Conservation (phyloP, 176 grass and related monocot species). For the Paspalum vaginatum region DNA sequence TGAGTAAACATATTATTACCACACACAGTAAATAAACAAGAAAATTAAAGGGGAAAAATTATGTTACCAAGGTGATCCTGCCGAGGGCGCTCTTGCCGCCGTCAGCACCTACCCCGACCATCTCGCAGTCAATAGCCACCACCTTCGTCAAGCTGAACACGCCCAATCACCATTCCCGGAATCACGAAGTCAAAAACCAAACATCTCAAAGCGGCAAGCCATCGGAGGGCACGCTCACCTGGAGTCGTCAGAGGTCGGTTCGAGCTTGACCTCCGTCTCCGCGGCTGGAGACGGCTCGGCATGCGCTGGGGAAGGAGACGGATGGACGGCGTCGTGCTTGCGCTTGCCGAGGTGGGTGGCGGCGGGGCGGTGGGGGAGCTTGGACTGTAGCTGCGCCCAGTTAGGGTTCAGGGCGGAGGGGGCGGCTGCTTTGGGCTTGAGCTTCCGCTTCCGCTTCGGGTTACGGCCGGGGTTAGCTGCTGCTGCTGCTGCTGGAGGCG, state of each 20-base stretch:
- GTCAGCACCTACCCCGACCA: constrained; percentile 75
- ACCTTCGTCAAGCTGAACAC: constrained; percentile 69
- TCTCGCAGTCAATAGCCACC: constrained; percentile 90
- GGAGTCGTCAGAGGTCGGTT: constrained; percentile 65
- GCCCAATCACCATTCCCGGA: constrained; percentile 10
- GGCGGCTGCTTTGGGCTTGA: constrained; percentile 30
- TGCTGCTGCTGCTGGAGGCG: too few relatives aligned
- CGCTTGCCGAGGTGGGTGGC: constrained; percentile 45
- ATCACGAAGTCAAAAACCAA: constrained; percentile 25
- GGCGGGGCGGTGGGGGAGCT: constrained; percentile 53
- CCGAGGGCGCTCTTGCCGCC: constrained; percentile 80
- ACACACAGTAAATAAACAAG: background rate
- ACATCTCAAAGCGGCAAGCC: constrained; percentile 27
- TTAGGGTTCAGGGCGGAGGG: constrained; percentile 70
- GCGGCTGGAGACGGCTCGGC: constrained; percentile 26
- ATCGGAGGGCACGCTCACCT: constrained; percentile 45
- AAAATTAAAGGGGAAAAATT: constrained; percentile 5
- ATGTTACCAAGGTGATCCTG: constrained; percentile 73
- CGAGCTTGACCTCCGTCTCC: constrained; percentile 38
- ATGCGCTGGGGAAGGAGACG: constrained; percentile 23
- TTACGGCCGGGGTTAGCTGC: constrained; percentile 30
- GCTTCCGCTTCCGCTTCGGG: constrained; percentile 39
- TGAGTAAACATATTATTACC: background rate
- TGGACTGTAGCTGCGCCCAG: constrained; percentile 87
- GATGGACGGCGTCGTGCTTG: constrained; percentile 29